These are phyloP conservation scores for Scutellaria baicalensis DNA, from an alignment of 257 asterid genomes.

Conservation along the genomic window DNA sequence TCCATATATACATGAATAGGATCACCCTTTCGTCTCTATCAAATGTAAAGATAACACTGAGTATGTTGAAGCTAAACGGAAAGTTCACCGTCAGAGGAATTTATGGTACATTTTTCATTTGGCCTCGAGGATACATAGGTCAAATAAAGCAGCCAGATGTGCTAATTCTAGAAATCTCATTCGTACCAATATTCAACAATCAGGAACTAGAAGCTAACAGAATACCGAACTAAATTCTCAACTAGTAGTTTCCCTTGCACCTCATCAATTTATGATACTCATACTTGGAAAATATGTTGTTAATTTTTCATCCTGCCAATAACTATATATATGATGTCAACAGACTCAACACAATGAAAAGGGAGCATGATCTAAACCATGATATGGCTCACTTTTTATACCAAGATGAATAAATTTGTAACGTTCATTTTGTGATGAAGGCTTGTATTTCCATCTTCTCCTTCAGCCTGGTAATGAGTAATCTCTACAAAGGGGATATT, in stretches of 20 bases:
- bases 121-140: not conserved
- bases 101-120: not conserved
- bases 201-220: not conserved
- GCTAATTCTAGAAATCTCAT: not conserved
- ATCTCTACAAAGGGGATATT: too few species aligned
- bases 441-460: too few species aligned
- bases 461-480: too few species aligned
- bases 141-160: not conserved
- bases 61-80: not conserved
- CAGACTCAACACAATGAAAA: not conserved
- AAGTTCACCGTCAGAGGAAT: not conserved
- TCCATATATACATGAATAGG: conserved; percentile 95
- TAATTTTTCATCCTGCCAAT: not conserved
- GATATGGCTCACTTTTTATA: not conserved
- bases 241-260: not conserved
- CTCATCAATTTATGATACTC: not conserved
- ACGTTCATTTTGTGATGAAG: too few species aligned
- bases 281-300: not conserved
- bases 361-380: not conserved
- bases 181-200: not conserved
- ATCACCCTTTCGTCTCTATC: conserved; percentile 66
- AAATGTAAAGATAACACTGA: conserved; percentile 13
- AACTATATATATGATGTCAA: not conserved
- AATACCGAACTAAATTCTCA: not conserved
- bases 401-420: not conserved